Evolutionary conservation across 2,329 filamentous ascomycete species (phyloP), one percentile per base, ranked within the genome.

Genomic region (Cytospora paraplurivora): DNA sequence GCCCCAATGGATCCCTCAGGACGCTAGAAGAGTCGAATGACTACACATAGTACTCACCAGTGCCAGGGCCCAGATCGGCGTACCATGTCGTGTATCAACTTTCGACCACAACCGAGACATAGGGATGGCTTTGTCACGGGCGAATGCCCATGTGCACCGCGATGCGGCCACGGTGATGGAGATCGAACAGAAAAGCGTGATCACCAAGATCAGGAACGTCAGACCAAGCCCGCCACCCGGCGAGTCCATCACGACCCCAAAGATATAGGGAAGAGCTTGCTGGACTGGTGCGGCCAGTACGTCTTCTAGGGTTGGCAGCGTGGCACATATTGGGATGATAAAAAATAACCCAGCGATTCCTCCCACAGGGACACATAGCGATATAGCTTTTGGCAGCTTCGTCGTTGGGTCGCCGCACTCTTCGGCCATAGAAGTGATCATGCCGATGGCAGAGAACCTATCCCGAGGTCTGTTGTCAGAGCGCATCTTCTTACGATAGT

Each of bases 101-200:
- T 74, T 73, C 58, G 79, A 79, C 80, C 82, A 85, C n/a, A 77
- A 62, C 4, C 71, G 68, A 6, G 79, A 80, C 8, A 82, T 74
- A 3, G 84, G 84, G 53, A 86, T 82, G 51, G 82, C 83, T 49
- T 80, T 80, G 68, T 87, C 84, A 65, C 84, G 80, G 41, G 84
- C 85, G 67, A 90, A 88, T 8, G 86, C 87, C 77, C 88, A 85
- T 1, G 85, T 88, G 72, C 86, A 88, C 44, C 88, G 83, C 44
- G 86, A 89, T 0, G 87, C 82, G 5, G 88, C 85, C 12, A 88
- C 88, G 4, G 87, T 88, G 72, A 88, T 88, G 27, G 85, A 86
- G 50, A 89, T 85, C 57, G 83, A 84, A 70, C 84, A 86, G 70
- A 86, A 80, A 52, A 87, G 71, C 19, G 81, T 84, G 61, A 87